Evolutionary conservation across 139 green algal species (phyloP).

Genomic region (Micractinium sp.): DNA sequence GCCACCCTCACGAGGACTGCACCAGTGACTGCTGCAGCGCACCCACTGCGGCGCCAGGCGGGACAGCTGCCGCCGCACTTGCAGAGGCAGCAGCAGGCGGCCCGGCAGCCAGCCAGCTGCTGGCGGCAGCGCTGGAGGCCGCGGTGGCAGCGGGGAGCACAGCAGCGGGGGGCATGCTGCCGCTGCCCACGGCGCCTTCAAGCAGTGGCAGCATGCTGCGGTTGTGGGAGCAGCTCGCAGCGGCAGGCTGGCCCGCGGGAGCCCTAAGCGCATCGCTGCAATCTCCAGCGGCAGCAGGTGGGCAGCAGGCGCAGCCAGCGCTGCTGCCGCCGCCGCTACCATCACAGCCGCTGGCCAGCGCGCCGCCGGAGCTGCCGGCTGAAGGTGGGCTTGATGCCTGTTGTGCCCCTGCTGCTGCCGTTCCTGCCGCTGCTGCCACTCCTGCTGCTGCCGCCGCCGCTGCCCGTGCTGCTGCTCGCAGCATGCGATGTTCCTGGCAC

Average conservation of each 20-base stretch:
- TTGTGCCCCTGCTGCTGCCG: neutral
- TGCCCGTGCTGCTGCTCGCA: neutral
- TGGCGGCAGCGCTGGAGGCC: neutral
- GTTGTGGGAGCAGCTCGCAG: neutral
- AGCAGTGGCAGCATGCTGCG: neutral
- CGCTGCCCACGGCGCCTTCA: neutral
- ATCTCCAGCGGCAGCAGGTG: neutral
- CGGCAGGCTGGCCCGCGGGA: neutral
- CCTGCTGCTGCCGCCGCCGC: too few relatives aligned
- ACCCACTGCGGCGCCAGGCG: neutral
- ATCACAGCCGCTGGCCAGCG: neutral
- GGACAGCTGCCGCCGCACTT: neutral
- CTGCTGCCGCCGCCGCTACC: neutral
- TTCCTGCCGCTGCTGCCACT: neutral
- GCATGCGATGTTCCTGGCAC: too few relatives aligned
- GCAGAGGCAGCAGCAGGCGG: neutral
- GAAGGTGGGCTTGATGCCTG: neutral
- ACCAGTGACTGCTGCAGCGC: constrained; percentile 40
- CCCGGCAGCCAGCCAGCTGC: neutral
- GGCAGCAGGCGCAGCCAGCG: neutral
- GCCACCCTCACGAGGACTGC: constrained; percentile 31
- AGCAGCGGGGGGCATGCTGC: neutral
- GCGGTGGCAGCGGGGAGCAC: neutral
- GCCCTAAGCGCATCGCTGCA: neutral
- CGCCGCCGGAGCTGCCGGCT: constrained; percentile 15